Conservation (phyloP, 768 basidiomycete species). For the Pholiota microspora region DNA sequence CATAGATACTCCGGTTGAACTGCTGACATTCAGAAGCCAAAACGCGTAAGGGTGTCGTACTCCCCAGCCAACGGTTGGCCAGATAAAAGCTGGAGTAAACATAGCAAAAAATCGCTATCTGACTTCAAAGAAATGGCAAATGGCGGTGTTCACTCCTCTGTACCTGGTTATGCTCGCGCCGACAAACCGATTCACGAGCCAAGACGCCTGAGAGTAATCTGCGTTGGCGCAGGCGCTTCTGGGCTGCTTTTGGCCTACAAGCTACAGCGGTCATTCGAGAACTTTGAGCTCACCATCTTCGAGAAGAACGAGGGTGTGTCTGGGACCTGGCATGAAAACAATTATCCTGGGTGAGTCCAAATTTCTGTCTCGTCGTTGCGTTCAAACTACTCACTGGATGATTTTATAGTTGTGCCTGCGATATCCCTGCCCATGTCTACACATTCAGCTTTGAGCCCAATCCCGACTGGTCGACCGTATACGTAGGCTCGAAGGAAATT, state of each 20-base stretch:
- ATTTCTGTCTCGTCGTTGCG: not conserved
- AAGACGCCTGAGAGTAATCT: constrained; percentile 28
- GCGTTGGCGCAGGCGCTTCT: constrained; percentile 33
- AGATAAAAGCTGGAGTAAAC: too few relatives aligned
- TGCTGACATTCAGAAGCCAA: too few relatives aligned
- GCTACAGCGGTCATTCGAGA: constrained; percentile 32
- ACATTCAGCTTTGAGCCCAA: constrained; percentile 33
- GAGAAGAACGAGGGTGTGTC: constrained; percentile 30
- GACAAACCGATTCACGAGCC: constrained; percentile 26
- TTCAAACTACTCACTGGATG: not conserved
- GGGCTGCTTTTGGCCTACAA: constrained; percentile 32
- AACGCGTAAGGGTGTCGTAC: too few relatives aligned
- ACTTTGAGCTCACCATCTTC: constrained; percentile 29
- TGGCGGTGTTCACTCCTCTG: not conserved
- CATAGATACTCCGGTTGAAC: too few relatives aligned
- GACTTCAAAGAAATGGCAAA: too few relatives aligned
- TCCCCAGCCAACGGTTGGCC: too few relatives aligned
- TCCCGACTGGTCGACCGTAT: constrained; percentile 29
- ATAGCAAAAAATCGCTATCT: too few relatives aligned
- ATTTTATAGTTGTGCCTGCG: constrained; percentile 18
- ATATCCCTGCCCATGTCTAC: constrained; percentile 31
- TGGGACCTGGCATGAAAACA: constrained; percentile 36
- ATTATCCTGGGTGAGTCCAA: constrained; percentile 28
- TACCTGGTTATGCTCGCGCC: not conserved
- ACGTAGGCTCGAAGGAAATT: constrained; percentile 30